A percentile compares a stretch with the other conserved stretches of the same genome.
phyloP scores from a whole-genome alignment of 805 yeast species.

The Candida sphagnicola region DNA sequence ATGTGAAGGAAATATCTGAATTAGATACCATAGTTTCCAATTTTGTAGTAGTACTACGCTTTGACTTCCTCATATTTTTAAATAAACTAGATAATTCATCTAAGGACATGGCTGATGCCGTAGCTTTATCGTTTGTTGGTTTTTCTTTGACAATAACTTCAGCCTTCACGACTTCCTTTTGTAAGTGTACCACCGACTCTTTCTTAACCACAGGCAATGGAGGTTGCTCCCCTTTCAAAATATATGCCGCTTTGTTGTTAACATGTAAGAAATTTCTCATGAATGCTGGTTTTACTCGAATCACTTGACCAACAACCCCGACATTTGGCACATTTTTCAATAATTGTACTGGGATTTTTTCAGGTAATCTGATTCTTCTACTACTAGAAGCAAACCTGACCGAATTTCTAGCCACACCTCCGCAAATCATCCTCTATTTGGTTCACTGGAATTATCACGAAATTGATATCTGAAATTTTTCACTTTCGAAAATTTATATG shows the following conservation, averaged over 20 bases:
- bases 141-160: constrained; percentile 6
- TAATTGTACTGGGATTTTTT: constrained; percentile 68
- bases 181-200: constrained; percentile 2
- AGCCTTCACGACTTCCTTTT: background rate
- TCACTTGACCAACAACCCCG: constrained; percentile 70
- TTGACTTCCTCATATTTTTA: constrained; percentile 20
- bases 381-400: constrained; percentile 3
- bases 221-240: constrained; percentile 35
- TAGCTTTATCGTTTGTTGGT: constrained; percentile 7
- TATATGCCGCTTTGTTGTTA: constrained; percentile 69
- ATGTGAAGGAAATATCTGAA: constrained; percentile 13
- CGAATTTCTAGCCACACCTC: background rate
- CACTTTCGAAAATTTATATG: background rate
- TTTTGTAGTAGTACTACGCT: constrained; percentile 3
- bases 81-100: constrained; percentile 37
- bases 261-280: constrained; percentile 80
- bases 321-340: constrained; percentile 59
- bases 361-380: constrained; percentile 7
- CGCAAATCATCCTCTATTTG: background rate
- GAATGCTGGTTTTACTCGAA: constrained; percentile 69
- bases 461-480: background rate
- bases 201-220: constrained; percentile 38
- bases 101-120: constrained; percentile 33
- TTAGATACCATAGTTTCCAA: background rate
- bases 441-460: background rate